These are phyloP conservation scores for Chlorella variabilis DNA, from an alignment of 163 green algal genomes.

Conservation along the genomic window DNA sequence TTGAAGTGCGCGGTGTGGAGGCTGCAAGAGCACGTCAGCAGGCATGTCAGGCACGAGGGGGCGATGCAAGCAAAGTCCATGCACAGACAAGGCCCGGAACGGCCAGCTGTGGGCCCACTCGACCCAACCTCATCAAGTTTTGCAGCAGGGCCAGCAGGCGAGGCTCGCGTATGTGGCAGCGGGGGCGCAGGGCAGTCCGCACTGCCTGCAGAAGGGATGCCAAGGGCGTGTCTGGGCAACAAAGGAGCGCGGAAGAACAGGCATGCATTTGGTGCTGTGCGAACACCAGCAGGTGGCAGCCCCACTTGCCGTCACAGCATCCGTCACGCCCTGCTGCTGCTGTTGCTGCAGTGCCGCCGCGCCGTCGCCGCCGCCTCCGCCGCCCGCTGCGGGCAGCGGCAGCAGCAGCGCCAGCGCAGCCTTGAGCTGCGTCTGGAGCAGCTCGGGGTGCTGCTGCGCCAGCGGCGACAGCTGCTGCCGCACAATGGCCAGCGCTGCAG, in stretches of 20 bases:
- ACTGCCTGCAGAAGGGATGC: neutral
- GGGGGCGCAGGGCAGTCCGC: constrained; percentile 4
- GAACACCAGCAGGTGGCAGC: no score
- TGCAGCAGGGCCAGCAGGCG: constrained; percentile 14
- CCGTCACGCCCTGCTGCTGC: constrained; percentile 1
- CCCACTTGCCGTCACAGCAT: constrained; percentile 6
- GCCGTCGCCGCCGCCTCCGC: neutral
- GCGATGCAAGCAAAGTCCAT: no score
- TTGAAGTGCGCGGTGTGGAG: constrained; percentile 30
- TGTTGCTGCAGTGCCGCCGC: neutral
- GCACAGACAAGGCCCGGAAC: no score
- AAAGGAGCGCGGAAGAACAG: neutral
- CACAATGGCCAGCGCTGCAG: constrained; percentile 8
- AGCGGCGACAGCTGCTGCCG: constrained; percentile 25
- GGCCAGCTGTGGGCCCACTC: neutral
- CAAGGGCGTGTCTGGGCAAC: neutral
- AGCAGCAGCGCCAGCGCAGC: constrained; percentile 16
- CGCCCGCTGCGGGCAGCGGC: neutral
- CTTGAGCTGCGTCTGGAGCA: constrained; percentile 32
- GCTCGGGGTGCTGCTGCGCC: constrained; percentile 7
- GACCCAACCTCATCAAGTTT: constrained; percentile 8
- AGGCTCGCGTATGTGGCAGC: constrained; percentile 15
- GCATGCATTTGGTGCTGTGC: no score
- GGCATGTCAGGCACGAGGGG: neutral
- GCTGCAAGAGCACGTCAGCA: neutral